Percentiles rank a stretch among this genome's conserved stretches.
These are phyloP conservation scores for Aspergillus chevalieri DNA, from an alignment of 2,329 filamentous ascomycete species.

Conservation along the genomic window DNA sequence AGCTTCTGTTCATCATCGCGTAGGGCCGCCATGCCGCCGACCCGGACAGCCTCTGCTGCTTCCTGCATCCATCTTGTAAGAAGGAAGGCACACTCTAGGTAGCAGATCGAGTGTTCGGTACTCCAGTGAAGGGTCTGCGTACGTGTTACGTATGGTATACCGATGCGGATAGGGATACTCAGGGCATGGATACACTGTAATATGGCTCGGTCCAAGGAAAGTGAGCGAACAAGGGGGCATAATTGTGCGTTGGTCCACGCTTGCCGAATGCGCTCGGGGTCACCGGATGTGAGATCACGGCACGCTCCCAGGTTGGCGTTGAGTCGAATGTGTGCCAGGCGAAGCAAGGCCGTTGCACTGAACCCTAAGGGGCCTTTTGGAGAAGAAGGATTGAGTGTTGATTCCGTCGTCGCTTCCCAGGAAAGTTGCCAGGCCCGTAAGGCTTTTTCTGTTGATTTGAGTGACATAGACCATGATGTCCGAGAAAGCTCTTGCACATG, in stretches of 20 bases:
- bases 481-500: background rate
- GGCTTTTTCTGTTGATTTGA: slow-evolving; percentile 4
- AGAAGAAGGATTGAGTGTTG: slow-evolving; percentile 14
- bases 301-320: slow-evolving; percentile 9
- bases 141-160: background rate
- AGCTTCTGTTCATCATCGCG: background rate
- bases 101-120: background rate
- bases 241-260: background rate
- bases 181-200: slow-evolving; percentile 19
- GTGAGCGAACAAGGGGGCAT: slow-evolving; percentile 1
- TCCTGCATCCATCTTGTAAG: background rate
- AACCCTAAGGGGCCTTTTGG: slow-evolving; percentile 15
- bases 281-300: slow-evolving; percentile 7
- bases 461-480: background rate
- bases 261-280: slow-evolving; percentile 5
- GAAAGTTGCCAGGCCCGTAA: slow-evolving; percentile 13
- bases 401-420: slow-evolving; percentile 16
- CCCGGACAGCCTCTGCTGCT: background rate
- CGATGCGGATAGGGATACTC: slow-evolving; percentile 11
- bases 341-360: slow-evolving; percentile 16
- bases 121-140: background rate
- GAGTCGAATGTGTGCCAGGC: slow-evolving; percentile 17
- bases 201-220: slow-evolving; percentile 11
- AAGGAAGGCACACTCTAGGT: background rate
- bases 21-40: background rate